A percentile compares a stretch with the other conserved stretches of the same genome.
phyloP scores from a whole-genome alignment of 2,329 filamentous ascomycete genomes.

The Fusarium guadeloupense region DNA sequence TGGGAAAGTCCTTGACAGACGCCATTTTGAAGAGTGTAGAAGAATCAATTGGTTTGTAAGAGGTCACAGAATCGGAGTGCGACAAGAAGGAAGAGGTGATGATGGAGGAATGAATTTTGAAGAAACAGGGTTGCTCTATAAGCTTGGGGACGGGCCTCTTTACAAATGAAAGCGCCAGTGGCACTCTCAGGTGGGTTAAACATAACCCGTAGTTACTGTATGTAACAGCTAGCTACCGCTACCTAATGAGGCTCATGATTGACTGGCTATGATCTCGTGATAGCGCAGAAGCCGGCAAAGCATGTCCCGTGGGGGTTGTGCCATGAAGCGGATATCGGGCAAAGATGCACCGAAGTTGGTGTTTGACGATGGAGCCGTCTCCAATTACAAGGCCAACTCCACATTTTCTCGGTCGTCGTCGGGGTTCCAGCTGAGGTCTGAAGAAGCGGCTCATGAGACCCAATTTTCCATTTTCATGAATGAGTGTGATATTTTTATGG shows the following conservation, averaged over 20 bases:
- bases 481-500: neutral
- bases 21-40: slow-evolving; percentile 50
- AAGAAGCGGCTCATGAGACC: slow-evolving; percentile 14
- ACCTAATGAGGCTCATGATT: slow-evolving; percentile 11
- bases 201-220: slow-evolving; percentile 17
- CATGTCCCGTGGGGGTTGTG: slow-evolving; percentile 9
- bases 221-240: neutral
- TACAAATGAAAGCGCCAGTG: slow-evolving; percentile 28
- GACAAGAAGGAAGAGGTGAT: neutral
- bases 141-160: slow-evolving; percentile 29
- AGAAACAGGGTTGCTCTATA: slow-evolving; percentile 4
- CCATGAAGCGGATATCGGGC: slow-evolving; percentile 24
- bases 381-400: slow-evolving; percentile 24
- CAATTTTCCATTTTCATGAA: slow-evolving; percentile 1
- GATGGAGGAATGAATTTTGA: neutral
- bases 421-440: slow-evolving; percentile 16
- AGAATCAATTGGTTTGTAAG: neutral
- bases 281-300: slow-evolving; percentile 21
- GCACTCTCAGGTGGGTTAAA: slow-evolving; percentile 25
- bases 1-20: slow-evolving; percentile 70
- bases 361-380: slow-evolving; percentile 27
- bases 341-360: slow-evolving; percentile 34
- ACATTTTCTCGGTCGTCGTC: slow-evolving; percentile 34
- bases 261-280: slow-evolving; percentile 30
- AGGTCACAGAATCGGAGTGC: neutral